These are phyloP conservation scores for Boletellus dicymbophilus DNA, from an alignment of 1,284 basidiomycete genomes.

Conservation along the genomic window DNA sequence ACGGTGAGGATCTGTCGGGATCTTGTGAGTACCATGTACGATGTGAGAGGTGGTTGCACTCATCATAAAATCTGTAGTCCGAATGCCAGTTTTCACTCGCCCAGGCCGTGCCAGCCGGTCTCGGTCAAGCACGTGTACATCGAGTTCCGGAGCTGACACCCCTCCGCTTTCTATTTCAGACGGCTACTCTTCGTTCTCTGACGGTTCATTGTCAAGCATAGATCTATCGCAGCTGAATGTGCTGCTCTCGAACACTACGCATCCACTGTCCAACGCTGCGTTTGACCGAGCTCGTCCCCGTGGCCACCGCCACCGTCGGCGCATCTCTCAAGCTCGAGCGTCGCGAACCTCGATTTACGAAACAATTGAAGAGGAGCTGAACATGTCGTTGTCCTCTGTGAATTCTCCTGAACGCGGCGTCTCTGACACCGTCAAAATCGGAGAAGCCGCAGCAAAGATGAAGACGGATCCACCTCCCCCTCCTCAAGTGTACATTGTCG, in stretches of 20 bases:
- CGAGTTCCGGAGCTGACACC: conserved; percentile 61
- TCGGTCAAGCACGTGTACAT: conserved; percentile 66
- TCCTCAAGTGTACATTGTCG: conserved; percentile 53
- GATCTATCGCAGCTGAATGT: conserved; percentile 63
- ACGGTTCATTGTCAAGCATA: conserved; percentile 71
- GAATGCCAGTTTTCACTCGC: conserved; percentile 57
- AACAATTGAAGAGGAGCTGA: conserved; percentile 73
- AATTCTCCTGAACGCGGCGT: conserved; percentile 7
- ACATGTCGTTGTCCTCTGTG: conserved; percentile 40
- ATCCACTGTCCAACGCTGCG: conserved; percentile 35
- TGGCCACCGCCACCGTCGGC: conserved; percentile 61
- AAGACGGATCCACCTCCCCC: conserved; percentile 38
- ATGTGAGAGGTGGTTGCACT: background rate
- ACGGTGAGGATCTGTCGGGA: conserved; percentile 60
- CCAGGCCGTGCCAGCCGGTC: conserved; percentile 55
- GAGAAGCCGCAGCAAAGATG: conserved; percentile 32
- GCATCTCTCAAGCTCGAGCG: conserved; percentile 60
- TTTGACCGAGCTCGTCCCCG: conserved; percentile 45
- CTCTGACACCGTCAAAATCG: conserved; percentile 21
- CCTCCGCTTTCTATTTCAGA: conserved; percentile 69
- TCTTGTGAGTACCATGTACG: conserved; percentile 46
- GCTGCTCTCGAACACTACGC: conserved; percentile 51
- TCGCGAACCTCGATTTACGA: conserved; percentile 74
- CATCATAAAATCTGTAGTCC: conserved; percentile 35
- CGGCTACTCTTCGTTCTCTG: conserved; percentile 57